Percentiles rank a stretch among this genome's conserved stretches.
Conservation (phyloP, 2,329 filamentous ascomycete genomes). For the Neoscytalidium dimidiatum region DNA sequence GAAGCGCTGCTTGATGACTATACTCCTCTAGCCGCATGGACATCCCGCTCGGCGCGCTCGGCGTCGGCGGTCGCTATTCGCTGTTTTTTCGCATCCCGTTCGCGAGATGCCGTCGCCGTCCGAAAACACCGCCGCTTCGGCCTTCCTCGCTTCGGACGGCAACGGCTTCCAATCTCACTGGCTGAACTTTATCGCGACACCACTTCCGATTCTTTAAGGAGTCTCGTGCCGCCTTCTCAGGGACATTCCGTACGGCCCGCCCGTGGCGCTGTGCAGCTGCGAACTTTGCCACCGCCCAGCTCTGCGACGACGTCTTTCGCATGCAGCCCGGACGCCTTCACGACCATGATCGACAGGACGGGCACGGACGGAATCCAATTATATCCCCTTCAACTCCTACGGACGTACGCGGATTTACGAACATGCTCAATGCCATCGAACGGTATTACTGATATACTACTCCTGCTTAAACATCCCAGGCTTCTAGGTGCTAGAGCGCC, state of each 20-base stretch:
- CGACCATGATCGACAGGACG: neutral
- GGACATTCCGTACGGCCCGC: neutral
- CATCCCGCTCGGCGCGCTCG: neutral
- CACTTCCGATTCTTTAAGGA: neutral
- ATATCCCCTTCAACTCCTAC: neutral
- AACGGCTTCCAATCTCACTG: neutral
- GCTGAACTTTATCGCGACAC: neutral
- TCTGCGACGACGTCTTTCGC: neutral
- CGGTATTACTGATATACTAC: neutral
- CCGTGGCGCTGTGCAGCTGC: neutral
- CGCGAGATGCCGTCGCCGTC: neutral
- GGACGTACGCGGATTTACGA: neutral
- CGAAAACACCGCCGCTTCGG: neutral
- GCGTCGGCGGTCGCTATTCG: slow-evolving; percentile 8
- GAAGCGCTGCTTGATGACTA: neutral
- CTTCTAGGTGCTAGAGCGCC: neutral
- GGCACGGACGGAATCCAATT: neutral
- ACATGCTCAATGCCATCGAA: neutral
- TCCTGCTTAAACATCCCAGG: neutral
- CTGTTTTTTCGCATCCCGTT: neutral
- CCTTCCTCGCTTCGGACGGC: neutral
- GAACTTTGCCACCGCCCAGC: neutral
- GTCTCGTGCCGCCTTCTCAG: neutral
- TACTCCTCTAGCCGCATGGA: neutral
- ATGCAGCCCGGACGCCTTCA: neutral